Evolutionary conservation across 768 basidiomycete genomes (phyloP), one percentile per base, ranked within the genome.

Genomic region (Calocera viscosa): DNA sequence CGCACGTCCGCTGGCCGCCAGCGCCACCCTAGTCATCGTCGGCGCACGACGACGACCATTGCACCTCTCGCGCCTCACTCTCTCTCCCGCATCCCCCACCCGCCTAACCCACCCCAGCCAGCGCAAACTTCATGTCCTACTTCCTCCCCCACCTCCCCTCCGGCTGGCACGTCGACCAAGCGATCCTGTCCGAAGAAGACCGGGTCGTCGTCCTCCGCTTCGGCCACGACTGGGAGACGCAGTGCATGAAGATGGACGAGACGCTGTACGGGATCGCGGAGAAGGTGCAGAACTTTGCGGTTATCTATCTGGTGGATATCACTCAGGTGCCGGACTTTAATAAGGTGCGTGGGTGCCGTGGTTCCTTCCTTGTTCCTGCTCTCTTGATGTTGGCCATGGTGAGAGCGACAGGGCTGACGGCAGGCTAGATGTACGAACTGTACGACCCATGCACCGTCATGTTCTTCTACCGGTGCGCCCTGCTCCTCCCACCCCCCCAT

Each of bases 211-310:
- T 93, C 65, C 87, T 97, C 60, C 87, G 94, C 2, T 98, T 97
- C 74, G 95, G 94, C 0, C 90, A 93, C 74, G 94, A 94, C 76
- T 89, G 87, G 86, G 91, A 98, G 75, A 78, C 82, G 0, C 88
- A 96, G 70, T 98, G 95, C 79, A 97, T 98, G 96, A 89, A 87
- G 19, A 96, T 98, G 94, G 96, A 98, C 79, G 95, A 98, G 77
- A 95, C 93, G 1, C 84, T 97, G 11, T 90, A 93, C 76, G 81
- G 84, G 1, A 89, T 96, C 47, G 89, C 90, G 0, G 96, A 97
- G 78, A 94, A 92, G 76, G 93, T 98, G 2, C 94, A 97, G 80
- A 98, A 99, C 79, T 97, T 95, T 77, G 94, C 94, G 8, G 93
- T 98, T 72, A 92, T 98, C 70, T 98, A 97, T 74, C 80, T 96